A percentile compares a stretch with the other conserved stretches of the same genome.
These are phyloP conservation scores for Medicago ruthenica DNA, from an alignment of 306 rosid species.

Conservation along the genomic window DNA sequence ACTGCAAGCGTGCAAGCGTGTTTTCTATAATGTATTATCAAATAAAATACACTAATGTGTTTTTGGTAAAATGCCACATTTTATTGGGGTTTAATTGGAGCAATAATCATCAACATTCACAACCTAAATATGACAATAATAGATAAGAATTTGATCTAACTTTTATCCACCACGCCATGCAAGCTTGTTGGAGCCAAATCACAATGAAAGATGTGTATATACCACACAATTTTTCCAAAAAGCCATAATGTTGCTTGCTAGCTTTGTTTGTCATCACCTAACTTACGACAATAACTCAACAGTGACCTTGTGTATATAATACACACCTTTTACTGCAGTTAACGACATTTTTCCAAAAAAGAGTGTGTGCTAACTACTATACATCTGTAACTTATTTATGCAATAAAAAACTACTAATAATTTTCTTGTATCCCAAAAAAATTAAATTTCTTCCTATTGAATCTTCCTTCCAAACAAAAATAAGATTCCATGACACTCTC, in stretches of 20 bases:
- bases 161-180: conserved; percentile 11
- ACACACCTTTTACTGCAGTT: not conserved
- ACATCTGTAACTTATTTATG: not conserved
- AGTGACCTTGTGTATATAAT: conserved; percentile 9
- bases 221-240: conserved; percentile 40
- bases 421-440: too few species aligned
- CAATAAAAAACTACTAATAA: too few species aligned
- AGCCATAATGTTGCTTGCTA: conserved; percentile 45
- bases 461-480: not conserved
- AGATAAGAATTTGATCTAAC: conserved; percentile 16
- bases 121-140: conserved; percentile 23
- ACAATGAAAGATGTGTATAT: conserved; percentile 15
- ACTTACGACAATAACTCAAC: conserved; percentile 44
- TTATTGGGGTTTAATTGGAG: too few species aligned
- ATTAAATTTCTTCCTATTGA: not conserved
- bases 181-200: conserved; percentile 36
- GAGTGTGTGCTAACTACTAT: not conserved
- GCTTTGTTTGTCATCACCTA: conserved; percentile 38
- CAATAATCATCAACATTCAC: not conserved
- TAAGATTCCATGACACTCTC: not conserved
- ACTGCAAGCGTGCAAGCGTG: too few species aligned
- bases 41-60: too few species aligned
- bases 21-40: too few species aligned
- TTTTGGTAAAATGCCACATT: too few species aligned
- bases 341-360: not conserved